Conservation (phyloP, 164 flowering plant genomes). For the Dillenia turbinata region DNA sequence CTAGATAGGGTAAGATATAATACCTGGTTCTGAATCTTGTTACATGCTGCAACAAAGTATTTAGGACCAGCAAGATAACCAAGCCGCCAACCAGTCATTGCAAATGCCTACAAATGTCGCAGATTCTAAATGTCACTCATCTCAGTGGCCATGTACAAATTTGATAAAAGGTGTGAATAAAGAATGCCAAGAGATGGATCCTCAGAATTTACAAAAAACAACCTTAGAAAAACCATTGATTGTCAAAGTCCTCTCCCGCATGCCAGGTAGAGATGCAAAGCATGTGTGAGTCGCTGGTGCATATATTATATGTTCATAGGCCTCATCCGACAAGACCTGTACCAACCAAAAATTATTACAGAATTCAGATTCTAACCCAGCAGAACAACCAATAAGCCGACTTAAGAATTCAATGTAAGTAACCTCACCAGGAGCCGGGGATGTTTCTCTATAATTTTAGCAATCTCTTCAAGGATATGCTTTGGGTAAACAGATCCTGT, state of each 20-base stretch:
- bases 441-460: conserved; percentile 70
- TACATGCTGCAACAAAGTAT: conserved; percentile 82
- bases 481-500: conserved; percentile 93
- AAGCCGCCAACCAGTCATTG: conserved; percentile 99
- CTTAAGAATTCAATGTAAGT: not conserved
- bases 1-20: not conserved
- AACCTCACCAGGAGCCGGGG: conserved; percentile 83
- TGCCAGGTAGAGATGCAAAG: conserved; percentile 96
- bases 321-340: conserved; percentile 94
- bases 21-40: conserved; percentile 96
- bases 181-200: not conserved
- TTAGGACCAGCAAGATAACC: conserved; percentile 96
- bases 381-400: not conserved
- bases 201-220: conserved; percentile 3
- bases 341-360: conserved; percentile 4
- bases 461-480: conserved; percentile 79
- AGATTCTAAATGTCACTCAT: conserved; percentile 5
- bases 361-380: not conserved
- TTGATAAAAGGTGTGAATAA: not conserved
- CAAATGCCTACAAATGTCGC: conserved; percentile 61
- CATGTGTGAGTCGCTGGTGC: conserved; percentile 88
- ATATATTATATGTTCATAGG: conserved; percentile 93
- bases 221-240: conserved; percentile 98
- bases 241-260: conserved; percentile 94
- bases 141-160: not conserved